Conservation (phyloP, 2,329 filamentous ascomycete genomes). For the Penicillium thymicola region DNA sequence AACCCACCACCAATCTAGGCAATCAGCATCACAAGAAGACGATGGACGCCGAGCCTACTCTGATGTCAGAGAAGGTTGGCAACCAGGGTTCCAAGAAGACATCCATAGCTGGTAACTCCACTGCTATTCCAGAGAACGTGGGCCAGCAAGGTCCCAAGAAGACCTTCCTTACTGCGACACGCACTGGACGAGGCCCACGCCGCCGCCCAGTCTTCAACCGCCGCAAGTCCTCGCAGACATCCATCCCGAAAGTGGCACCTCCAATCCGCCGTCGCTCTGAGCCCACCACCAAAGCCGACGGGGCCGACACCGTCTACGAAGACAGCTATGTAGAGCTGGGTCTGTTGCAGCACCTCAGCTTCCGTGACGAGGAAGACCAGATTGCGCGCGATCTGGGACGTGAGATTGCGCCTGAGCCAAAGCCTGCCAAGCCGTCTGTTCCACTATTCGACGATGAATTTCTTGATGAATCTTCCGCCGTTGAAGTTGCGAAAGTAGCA, state of each 20-base stretch:
- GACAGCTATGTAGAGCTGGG: conserved; percentile 6
- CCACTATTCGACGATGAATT: conserved; percentile 7
- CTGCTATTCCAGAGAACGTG: not conserved
- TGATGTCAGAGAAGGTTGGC: not conserved
- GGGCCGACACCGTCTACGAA: not conserved
- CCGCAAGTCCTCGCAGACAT: conserved; percentile 37
- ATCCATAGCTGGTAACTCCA: conserved; percentile 6
- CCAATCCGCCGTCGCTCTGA: conserved; percentile 64
- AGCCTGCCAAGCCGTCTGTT: not conserved
- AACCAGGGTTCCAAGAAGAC: conserved; percentile 27
- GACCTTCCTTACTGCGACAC: conserved; percentile 27
- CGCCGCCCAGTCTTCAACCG: conserved; percentile 34
- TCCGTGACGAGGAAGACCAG: conserved; percentile 6
- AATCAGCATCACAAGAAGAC: conserved; percentile 25
- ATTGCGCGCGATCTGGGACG: conserved; percentile 3
- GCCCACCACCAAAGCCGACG: not conserved
- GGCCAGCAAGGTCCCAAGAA: conserved; percentile 27
- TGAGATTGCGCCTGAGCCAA: conserved; percentile 4
- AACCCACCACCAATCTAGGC: not conserved
- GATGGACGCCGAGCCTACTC: conserved; percentile 1
- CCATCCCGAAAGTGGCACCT: conserved; percentile 60
- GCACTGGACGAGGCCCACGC: conserved; percentile 23
- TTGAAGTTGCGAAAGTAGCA: not conserved
- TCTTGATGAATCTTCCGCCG: not conserved
- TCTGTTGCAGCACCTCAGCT: conserved; percentile 6